These are phyloP conservation scores for Moringa oleifera DNA, from an alignment of 345 rosid genomes.

Conservation along the genomic window DNA sequence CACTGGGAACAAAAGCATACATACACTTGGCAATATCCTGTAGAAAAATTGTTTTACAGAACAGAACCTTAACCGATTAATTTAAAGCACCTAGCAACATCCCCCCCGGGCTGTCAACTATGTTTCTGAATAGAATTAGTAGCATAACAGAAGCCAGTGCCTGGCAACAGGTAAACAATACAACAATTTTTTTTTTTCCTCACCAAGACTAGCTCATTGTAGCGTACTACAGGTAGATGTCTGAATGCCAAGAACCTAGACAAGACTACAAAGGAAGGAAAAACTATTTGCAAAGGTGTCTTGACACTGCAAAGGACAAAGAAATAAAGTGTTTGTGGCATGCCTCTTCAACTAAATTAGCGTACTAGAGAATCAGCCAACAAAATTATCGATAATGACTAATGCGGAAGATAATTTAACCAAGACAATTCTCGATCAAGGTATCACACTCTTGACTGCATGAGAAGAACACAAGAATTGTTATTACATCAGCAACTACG, in stretches of 20 bases:
- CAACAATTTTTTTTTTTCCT: too few relatives aligned
- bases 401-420: background rate
- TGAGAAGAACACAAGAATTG: constrained; percentile 1
- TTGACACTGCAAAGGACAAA: too few relatives aligned
- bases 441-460: constrained; percentile 17
- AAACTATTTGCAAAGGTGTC: too few relatives aligned
- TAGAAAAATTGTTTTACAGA: background rate
- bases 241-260: too few relatives aligned
- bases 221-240: too few relatives aligned
- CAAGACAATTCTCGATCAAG: background rate
- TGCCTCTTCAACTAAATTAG: background rate
- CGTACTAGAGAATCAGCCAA: too few relatives aligned
- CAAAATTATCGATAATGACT: background rate
- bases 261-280: background rate
- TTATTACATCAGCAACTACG: background rate
- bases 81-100: background rate
- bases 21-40: background rate
- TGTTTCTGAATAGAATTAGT: too few relatives aligned
- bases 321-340: background rate
- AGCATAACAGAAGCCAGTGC: too few relatives aligned
- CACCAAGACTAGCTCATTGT: background rate
- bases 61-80: background rate
- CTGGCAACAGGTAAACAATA: background rate
- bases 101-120: too few relatives aligned
- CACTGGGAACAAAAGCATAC: background rate